Evolutionary conservation across 2,329 filamentous ascomycete species (phyloP).

Genomic region (Hypoxylon sp.): DNA sequence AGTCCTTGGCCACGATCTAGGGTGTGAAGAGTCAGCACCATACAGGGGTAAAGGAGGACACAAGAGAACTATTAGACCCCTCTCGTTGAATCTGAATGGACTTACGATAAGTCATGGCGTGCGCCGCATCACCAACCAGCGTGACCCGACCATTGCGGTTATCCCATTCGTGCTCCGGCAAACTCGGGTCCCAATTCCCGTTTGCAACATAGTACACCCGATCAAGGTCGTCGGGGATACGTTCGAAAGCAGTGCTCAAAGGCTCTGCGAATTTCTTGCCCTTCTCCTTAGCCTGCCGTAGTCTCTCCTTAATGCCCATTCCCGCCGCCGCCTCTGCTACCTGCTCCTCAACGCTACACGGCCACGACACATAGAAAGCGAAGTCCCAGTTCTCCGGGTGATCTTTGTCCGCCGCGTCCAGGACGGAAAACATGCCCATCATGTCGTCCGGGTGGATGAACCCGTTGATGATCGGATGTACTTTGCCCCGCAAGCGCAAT

Average conservation of each 20-base stretch:
- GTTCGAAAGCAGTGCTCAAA: constrained; percentile 57
- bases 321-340: constrained; percentile 50
- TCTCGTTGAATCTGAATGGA: neutral
- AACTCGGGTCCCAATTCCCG: constrained; percentile 51
- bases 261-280: constrained; percentile 57
- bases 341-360: constrained; percentile 56
- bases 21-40: constrained; percentile 4
- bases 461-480: constrained; percentile 59
- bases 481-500: constrained; percentile 56
- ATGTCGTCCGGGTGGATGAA: constrained; percentile 58
- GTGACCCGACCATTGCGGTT: constrained; percentile 50
- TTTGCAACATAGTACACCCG: constrained; percentile 49
- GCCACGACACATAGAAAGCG: constrained; percentile 63
- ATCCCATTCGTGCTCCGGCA: constrained; percentile 50
- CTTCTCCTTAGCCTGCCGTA: constrained; percentile 57
- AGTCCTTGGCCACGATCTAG: constrained; percentile 61
- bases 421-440: constrained; percentile 61
- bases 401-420: constrained; percentile 55
- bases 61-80: neutral
- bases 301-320: constrained; percentile 53
- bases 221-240: constrained; percentile 49
- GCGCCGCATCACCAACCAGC: constrained; percentile 53
- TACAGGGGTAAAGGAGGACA: neutral
- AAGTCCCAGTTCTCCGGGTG: constrained; percentile 59
- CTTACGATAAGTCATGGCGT: constrained; percentile 54